Conservation (phyloP, 352 stramenopile species). For the Pythium dissimile region DNA sequence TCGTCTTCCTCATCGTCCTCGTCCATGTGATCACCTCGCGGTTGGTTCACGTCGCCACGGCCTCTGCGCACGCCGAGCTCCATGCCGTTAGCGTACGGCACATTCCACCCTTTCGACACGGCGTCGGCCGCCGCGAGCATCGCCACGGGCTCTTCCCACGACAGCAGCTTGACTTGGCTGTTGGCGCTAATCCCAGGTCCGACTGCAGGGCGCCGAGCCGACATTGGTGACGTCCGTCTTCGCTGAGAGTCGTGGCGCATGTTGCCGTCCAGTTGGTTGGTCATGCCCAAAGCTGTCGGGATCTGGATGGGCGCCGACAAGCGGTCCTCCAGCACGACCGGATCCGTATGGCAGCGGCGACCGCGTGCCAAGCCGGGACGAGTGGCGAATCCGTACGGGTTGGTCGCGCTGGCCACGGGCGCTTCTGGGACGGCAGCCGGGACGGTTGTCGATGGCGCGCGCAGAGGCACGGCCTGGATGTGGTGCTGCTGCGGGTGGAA, state of each 20-base stretch:
- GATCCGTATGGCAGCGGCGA: conserved; percentile 32
- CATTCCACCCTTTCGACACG: conserved; percentile 3
- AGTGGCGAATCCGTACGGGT: conserved; percentile 27
- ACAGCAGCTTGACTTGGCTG: conserved; percentile 34
- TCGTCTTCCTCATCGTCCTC: conserved; percentile 35
- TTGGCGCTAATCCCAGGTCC: neutral
- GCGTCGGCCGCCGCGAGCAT: conserved; percentile 31
- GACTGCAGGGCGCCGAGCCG: neutral
- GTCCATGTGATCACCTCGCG: conserved; percentile 40
- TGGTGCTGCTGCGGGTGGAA: neutral
- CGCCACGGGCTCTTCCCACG: conserved; percentile 58
- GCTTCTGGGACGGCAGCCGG: neutral
- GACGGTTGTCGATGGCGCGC: conserved; percentile 1
- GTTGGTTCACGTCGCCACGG: conserved; percentile 16
- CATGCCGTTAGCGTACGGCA: neutral
- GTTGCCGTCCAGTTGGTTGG: conserved; percentile 12
- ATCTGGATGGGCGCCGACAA: conserved; percentile 68
- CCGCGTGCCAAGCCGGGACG: conserved; percentile 22
- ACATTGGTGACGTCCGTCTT: too few species aligned
- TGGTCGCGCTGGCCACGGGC: neutral
- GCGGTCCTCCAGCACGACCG: conserved; percentile 31
- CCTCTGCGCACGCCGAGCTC: conserved; percentile 11
- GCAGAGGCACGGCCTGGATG: conserved; percentile 5
- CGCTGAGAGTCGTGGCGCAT: neutral
- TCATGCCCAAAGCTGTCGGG: conserved; percentile 22